These are phyloP conservation scores for Pneumocystis jirovecii DNA, from an alignment of 1,139 yeast species.

Conservation along the genomic window DNA sequence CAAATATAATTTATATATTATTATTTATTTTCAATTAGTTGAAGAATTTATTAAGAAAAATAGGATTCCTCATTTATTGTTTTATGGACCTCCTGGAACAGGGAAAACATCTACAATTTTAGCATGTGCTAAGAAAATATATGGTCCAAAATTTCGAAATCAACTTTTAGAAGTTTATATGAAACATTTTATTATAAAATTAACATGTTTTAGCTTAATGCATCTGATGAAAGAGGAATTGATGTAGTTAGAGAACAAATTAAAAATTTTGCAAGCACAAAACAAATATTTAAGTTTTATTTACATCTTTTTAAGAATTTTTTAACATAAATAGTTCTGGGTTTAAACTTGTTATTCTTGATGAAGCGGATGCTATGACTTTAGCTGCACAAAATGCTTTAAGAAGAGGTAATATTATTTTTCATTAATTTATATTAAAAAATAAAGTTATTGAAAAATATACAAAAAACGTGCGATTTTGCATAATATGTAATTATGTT, in stretches of 20 bases:
- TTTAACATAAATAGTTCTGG: conserved; percentile 15
- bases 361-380: conserved; percentile 99
- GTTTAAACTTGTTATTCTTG: conserved; percentile 79
- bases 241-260: conserved; percentile 76
- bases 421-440: neutral
- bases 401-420: conserved; percentile 40
- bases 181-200: neutral
- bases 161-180: conserved; percentile 44
- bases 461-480: conserved; percentile 87
- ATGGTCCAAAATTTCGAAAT: conserved; percentile 66
- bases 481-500: conserved; percentile 90
- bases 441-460: conserved; percentile 65
- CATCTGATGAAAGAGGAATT: conserved; percentile 75
- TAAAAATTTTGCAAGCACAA: conserved; percentile 73
- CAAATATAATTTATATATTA: neutral
- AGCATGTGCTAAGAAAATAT: conserved; percentile 82
- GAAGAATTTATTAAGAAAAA: conserved; percentile 73
- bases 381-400: conserved; percentile 91
- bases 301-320: neutral
- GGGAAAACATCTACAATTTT: conserved; percentile 91
- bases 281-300: conserved; percentile 57
- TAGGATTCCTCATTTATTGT: conserved; percentile 70
- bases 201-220: conserved; percentile 46
- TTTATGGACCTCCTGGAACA: conserved; percentile 97
- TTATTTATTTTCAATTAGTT: conserved; percentile 25